A percentile compares a stretch with the other conserved stretches of the same genome.
phyloP scores from a whole-genome alignment of 495 filamentous ascomycete species.

The Penicillium cataractarum region DNA sequence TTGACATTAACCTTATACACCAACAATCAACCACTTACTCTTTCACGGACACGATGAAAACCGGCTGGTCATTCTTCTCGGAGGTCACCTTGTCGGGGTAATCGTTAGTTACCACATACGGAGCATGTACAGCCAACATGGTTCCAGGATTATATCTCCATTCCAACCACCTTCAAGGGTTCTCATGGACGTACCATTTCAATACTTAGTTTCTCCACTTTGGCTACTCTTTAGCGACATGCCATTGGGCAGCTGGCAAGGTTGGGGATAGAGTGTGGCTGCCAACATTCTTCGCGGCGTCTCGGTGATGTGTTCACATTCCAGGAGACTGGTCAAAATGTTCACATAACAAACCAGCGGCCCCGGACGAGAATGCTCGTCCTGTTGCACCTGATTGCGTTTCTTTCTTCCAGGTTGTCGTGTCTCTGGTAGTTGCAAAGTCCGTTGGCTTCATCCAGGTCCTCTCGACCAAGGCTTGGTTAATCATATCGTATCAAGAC shows the following conservation, averaged over 20 bases:
- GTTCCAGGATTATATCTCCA: conserved; percentile 6
- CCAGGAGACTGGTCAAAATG: conserved; percentile 26
- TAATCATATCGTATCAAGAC: background rate
- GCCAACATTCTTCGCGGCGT: conserved; percentile 40
- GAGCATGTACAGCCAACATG: background rate
- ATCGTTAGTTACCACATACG: conserved; percentile 2
- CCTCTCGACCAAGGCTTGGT: background rate
- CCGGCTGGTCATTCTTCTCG: background rate
- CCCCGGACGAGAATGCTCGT: conserved; percentile 21
- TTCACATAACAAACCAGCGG: conserved; percentile 42
- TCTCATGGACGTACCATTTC: background rate
- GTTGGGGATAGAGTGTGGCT: conserved; percentile 24
- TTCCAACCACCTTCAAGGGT: conserved; percentile 2
- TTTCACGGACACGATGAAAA: background rate
- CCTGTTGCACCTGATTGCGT: conserved; percentile 6
- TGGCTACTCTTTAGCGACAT: background rate
- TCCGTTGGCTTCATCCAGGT: conserved; percentile 2
- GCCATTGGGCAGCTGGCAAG: conserved; percentile 7
- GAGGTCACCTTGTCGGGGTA: background rate
- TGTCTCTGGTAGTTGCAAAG: conserved; percentile 13
- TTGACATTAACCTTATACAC: background rate
- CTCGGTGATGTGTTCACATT: conserved; percentile 43
- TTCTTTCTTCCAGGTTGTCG: conserved; percentile 23
- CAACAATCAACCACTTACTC: background rate
- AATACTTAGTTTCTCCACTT: background rate